Conservation (phyloP, 2,329 filamentous ascomycete species). For the Sporothrix globosa region DNA sequence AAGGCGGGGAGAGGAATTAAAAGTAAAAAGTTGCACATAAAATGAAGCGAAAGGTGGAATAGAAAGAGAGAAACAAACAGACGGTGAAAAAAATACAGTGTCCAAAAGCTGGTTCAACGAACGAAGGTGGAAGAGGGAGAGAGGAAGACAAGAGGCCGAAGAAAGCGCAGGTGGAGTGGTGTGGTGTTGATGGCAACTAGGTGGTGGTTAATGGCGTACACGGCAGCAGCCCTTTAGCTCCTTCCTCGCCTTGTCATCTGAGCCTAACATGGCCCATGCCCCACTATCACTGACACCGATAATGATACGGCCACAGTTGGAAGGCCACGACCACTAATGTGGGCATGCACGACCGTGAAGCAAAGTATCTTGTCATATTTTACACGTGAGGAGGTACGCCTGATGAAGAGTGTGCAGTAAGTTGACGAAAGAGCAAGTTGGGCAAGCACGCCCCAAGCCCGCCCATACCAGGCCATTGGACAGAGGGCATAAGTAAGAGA, state of each 20-base stretch:
- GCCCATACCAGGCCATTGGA: neutral
- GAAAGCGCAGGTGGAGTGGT: neutral
- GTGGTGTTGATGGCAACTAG: conserved; percentile 7
- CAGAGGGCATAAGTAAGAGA: conserved; percentile 3
- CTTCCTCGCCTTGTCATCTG: conserved; percentile 24
- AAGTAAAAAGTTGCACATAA: neutral
- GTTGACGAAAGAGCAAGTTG: neutral
- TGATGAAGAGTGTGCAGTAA: neutral
- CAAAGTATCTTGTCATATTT: neutral
- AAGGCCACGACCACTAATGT: neutral
- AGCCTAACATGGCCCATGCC: conserved; percentile 22
- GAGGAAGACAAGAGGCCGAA: conserved; percentile 11
- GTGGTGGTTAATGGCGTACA: conserved; percentile 16
- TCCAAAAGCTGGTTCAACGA: neutral
- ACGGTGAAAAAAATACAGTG: conserved; percentile 7
- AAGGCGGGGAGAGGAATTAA: neutral
- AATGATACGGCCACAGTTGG: neutral
- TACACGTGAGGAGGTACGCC: neutral
- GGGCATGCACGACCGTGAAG: neutral
- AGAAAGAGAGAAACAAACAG: neutral
- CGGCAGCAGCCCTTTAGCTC: conserved; percentile 12
- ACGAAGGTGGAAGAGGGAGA: neutral
- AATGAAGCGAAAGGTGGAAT: neutral
- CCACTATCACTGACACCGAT: neutral
- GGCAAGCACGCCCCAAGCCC: neutral